Conservation (phyloP, 2,329 filamentous ascomycete species). For the Didymella keratinophila region DNA sequence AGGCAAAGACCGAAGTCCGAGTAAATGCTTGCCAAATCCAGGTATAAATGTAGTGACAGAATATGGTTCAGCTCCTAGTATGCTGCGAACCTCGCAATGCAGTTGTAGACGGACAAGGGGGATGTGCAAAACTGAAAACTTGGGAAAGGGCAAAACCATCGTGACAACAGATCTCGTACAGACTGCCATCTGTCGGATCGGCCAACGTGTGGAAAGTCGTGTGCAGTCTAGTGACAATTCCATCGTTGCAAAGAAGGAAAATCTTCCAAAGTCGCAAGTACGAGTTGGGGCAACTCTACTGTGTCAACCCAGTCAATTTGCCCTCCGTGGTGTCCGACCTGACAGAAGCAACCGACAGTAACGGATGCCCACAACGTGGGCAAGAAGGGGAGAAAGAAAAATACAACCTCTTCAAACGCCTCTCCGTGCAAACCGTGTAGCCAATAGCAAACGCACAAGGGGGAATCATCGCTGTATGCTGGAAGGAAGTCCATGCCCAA, state of each 20-base stretch:
- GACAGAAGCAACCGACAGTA: conserved; percentile 13
- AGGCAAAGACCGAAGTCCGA: conserved; percentile 25
- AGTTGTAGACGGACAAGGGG: conserved; percentile 33
- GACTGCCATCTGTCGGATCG: conserved; percentile 31
- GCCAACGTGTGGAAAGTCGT: conserved; percentile 33
- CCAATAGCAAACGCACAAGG: conserved; percentile 51
- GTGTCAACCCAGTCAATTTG: conserved; percentile 7
- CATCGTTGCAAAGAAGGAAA: conserved; percentile 29
- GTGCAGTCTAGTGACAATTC: conserved; percentile 22
- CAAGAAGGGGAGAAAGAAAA: conserved; percentile 18
- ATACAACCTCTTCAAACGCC: conserved; percentile 39
- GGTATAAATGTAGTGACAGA: conserved; percentile 44
- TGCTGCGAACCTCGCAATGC: conserved; percentile 35
- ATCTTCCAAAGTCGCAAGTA: neutral
- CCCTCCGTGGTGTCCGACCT: conserved; percentile 17
- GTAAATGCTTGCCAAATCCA: conserved; percentile 34
- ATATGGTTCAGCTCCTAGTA: conserved; percentile 35
- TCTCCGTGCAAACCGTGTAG: conserved; percentile 40
- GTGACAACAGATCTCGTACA: conserved; percentile 22
- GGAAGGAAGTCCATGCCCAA: conserved; percentile 50
- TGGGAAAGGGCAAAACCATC: conserved; percentile 17
- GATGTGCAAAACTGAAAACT: neutral
- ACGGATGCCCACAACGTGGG: conserved; percentile 5
- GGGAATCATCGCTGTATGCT: conserved; percentile 56
- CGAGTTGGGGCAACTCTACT: neutral